phyloP scores from a whole-genome alignment of 2,329 filamentous ascomycete species.

The Dactylellina sp. region DNA sequence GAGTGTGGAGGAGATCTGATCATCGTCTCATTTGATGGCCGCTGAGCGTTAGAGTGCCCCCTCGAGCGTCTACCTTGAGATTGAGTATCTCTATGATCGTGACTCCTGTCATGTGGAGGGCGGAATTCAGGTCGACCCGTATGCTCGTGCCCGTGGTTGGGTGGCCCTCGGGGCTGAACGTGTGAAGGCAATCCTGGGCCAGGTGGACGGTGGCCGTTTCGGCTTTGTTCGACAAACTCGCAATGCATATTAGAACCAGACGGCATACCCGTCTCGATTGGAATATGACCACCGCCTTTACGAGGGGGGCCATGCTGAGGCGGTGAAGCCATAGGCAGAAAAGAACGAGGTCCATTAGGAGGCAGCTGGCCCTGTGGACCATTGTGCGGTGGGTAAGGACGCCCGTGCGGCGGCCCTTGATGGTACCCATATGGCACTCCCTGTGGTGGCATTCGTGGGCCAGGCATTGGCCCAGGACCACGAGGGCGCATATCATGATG shows the following conservation, averaged over 20 bases:
- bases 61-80: constrained; percentile 36
- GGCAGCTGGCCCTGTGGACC: constrained; percentile 26
- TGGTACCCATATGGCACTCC: constrained; percentile 23
- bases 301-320: constrained; percentile 30
- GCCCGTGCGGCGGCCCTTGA: constrained; percentile 30
- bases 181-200: constrained; percentile 39
- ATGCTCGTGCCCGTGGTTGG: constrained; percentile 27
- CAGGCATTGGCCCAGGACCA: constrained; percentile 37
- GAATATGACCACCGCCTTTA: constrained; percentile 42
- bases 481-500: constrained; percentile 39
- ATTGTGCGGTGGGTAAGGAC: constrained; percentile 29
- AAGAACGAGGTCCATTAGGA: constrained; percentile 40
- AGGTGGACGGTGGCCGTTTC: constrained; percentile 35
- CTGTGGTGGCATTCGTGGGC: constrained; percentile 30
- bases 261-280: constrained; percentile 40
- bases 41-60: constrained; percentile 43
- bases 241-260: constrained; percentile 48
- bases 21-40: constrained; percentile 35
- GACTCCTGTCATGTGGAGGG: constrained; percentile 39
- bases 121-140: constrained; percentile 29
- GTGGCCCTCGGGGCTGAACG: constrained; percentile 41
- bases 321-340: constrained; percentile 39
- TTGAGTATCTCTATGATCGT: constrained; percentile 30
- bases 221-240: constrained; percentile 45
- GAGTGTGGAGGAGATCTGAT: constrained; percentile 38